Conservation (phyloP, 1,284 basidiomycete species). For the Trametes hirsuta region DNA sequence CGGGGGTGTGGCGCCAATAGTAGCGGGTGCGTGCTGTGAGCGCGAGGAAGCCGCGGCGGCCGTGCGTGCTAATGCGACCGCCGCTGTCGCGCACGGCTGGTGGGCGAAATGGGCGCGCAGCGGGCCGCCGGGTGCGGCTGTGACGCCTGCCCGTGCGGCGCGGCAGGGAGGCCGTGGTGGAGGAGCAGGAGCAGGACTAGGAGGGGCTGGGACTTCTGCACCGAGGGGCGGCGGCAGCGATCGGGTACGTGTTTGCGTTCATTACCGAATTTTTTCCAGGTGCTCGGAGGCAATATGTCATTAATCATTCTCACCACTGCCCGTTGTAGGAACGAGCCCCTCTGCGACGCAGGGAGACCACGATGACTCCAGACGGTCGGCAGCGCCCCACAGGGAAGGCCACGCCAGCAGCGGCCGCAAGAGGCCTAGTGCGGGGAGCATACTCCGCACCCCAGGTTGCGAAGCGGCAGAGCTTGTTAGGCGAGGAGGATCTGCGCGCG, state of each 20-base stretch:
- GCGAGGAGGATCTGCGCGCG: conserved; percentile 29
- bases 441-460: conserved; percentile 26
- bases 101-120: conserved; percentile 53
- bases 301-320: background rate
- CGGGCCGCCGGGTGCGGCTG: background rate
- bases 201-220: background rate
- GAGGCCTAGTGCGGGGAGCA: conserved; percentile 16
- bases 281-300: conserved; percentile 10
- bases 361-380: conserved; percentile 47
- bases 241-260: conserved; percentile 30
- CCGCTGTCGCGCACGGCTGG: conserved; percentile 62
- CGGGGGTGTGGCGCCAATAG: no score
- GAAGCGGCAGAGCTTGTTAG: conserved; percentile 21
- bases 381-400: conserved; percentile 27
- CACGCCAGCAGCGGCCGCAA: background rate
- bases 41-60: conserved; percentile 19
- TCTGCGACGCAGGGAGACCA: conserved; percentile 48
- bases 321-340: conserved; percentile 26
- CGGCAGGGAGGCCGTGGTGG: background rate
- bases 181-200: background rate
- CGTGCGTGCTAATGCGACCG: conserved; percentile 33
- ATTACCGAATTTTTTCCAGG: conserved; percentile 25
- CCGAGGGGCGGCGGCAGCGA: conserved; percentile 10
- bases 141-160: background rate
- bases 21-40: background rate